A percentile compares a stretch with the other conserved stretches of the same genome.
Evolutionary conservation across 2,329 filamentous ascomycete species (phyloP).

Genomic region (Didymellaceae sp.): DNA sequence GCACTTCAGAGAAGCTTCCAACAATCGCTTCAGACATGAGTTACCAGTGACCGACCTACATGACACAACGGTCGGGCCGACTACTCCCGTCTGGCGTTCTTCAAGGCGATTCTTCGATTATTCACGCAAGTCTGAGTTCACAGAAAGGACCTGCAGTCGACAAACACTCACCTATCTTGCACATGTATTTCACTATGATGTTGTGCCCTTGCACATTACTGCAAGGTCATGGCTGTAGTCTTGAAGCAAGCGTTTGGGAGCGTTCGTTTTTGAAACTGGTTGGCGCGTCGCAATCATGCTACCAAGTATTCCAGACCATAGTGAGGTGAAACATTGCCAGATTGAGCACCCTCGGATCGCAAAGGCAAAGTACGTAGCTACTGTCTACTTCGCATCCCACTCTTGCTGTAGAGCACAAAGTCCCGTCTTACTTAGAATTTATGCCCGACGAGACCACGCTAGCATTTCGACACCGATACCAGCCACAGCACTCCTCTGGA

Average conservation of each 20-base stretch:
- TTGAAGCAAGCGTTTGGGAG: slow-evolving; percentile 11
- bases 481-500: too few species aligned
- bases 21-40: too few species aligned
- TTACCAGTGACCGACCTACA: too few species aligned
- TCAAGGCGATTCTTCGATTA: too few species aligned
- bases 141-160: too few species aligned
- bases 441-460: too few species aligned
- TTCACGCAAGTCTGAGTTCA: too few species aligned
- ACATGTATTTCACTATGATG: background rate
- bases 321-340: slow-evolving; percentile 21
- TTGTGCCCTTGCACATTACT: background rate
- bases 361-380: background rate
- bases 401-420: background rate
- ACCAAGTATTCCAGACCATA: background rate
- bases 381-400: background rate
- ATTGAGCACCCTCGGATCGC: slow-evolving; percentile 6
- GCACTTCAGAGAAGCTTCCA: too few species aligned
- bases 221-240: slow-evolving; percentile 9
- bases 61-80: too few species aligned
- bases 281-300: slow-evolving; percentile 3
- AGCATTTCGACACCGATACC: too few species aligned
- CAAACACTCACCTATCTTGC: background rate
- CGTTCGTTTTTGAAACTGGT: slow-evolving; percentile 13
- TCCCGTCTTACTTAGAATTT: too few species aligned
- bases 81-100: too few species aligned